A percentile compares a stretch with the other conserved stretches of the same genome.
Conservation (phyloP, 805 yeast species). For the Candida chauliodis region DNA sequence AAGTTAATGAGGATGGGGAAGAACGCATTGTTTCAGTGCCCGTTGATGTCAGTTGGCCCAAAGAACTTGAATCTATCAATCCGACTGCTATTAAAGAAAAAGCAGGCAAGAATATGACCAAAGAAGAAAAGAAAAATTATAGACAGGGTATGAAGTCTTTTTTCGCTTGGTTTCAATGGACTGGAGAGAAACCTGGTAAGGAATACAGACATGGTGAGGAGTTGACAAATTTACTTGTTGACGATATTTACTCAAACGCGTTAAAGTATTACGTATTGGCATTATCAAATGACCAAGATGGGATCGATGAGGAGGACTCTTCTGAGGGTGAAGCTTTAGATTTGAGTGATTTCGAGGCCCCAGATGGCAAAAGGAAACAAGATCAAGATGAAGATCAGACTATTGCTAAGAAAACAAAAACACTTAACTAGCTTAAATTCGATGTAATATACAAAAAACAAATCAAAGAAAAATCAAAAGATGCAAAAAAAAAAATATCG, state of each 20-base stretch:
- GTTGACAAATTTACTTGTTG: conserved; percentile 65
- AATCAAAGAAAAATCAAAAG: too few species aligned
- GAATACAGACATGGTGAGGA: conserved; percentile 79
- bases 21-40: conserved; percentile 53
- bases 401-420: too few species aligned
- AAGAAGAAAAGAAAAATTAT: conserved; percentile 57
- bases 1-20: conserved; percentile 46
- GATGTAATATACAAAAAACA: too few species aligned
- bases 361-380: too few species aligned
- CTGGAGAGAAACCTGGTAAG: conserved; percentile 72
- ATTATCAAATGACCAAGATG: conserved; percentile 56
- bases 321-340: conserved; percentile 52
- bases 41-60: conserved; percentile 67
- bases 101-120: conserved; percentile 29
- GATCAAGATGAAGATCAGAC: too few species aligned
- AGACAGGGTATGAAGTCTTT: conserved; percentile 76
- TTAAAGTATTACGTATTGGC: conserved; percentile 79
- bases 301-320: conserved; percentile 34
- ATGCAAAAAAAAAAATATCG: conserved; percentile 33
- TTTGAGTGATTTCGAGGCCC: too few species aligned
- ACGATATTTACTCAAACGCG: conserved; percentile 83
- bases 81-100: conserved; percentile 47
- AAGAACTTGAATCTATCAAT: conserved; percentile 50
- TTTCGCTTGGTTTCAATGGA: conserved; percentile 86
- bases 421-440: too few species aligned